A percentile compares a stretch with the other conserved stretches of the same genome.
Evolutionary conservation across 2,329 filamentous ascomycete genomes (phyloP).

Genomic region (Rutstroemia sp.): DNA sequence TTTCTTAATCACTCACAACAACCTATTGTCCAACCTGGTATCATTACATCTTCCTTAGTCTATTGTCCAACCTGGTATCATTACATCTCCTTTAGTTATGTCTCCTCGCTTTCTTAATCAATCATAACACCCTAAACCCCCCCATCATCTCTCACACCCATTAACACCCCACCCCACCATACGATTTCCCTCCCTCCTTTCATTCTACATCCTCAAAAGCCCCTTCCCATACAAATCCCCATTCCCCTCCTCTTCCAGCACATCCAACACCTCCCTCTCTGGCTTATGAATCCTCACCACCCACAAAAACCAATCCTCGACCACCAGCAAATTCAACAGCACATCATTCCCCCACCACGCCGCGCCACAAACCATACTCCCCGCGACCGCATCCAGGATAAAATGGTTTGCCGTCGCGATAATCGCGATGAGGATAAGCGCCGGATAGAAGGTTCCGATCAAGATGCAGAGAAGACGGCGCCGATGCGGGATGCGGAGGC

Average conservation of each 20-base stretch:
- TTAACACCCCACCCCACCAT: not conserved
- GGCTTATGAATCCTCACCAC: slow-evolving; percentile 57
- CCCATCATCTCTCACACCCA: not conserved
- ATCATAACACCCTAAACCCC: no score
- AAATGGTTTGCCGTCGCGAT: slow-evolving; percentile 57
- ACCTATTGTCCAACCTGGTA: no score
- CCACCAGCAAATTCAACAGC: slow-evolving; percentile 50
- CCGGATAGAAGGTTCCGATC: slow-evolving; percentile 55
- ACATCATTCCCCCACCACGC: slow-evolving; percentile 47
- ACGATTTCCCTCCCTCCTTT: not conserved
- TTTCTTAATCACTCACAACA: no score
- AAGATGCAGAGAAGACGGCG: slow-evolving; percentile 42
- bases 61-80: no score
- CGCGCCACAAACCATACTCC: slow-evolving; percentile 50
- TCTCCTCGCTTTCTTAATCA: no score
- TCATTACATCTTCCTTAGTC: no score
- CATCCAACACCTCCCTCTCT: slow-evolving; percentile 13
- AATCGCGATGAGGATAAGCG: slow-evolving; percentile 52
- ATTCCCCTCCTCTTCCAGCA: not conserved
- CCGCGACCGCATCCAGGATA: slow-evolving; percentile 59
- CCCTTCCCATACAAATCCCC: not conserved
- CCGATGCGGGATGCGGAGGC: slow-evolving; percentile 36
- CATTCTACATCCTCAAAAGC: not conserved
- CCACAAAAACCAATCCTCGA: slow-evolving; percentile 61
- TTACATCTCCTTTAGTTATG: no score